These are phyloP conservation scores for Gomphus bonarii DNA, from an alignment of 1,284 basidiomycete species.

Conservation along the genomic window DNA sequence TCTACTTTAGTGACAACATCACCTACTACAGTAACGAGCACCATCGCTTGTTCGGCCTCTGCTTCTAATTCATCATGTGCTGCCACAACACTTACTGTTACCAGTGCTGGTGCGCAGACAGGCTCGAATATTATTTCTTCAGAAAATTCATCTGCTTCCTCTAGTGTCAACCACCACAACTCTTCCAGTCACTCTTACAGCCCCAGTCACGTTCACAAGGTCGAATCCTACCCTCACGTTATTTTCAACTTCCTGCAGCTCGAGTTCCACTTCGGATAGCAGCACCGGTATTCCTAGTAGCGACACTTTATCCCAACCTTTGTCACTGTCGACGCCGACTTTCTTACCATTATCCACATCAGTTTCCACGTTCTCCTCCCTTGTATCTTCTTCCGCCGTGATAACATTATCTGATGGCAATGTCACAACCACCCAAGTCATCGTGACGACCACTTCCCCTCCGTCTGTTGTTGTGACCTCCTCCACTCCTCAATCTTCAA, in stretches of 20 bases:
- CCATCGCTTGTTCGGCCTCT: not conserved
- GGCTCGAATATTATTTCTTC: not conserved
- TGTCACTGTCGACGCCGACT: not conserved
- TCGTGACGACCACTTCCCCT: not conserved
- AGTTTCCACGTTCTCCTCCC: not conserved
- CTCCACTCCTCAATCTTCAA: not conserved
- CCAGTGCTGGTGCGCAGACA: not conserved
- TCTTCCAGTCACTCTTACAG: not conserved
- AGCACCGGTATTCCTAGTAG: not conserved
- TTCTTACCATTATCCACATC: not conserved
- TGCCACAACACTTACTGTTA: not conserved
- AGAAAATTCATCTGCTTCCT: not conserved
- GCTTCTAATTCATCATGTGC: not conserved
- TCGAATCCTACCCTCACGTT: constrained; percentile 3
- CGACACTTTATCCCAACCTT: not conserved
- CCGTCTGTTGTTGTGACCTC: not conserved
- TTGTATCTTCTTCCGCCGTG: not conserved
- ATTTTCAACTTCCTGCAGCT: constrained; percentile 7
- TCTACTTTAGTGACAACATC: not conserved
- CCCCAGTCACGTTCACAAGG: not conserved
- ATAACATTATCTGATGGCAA: constrained; percentile 2
- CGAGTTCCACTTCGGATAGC: not conserved
- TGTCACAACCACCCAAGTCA: not conserved
- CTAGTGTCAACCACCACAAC: not conserved
- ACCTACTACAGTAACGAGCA: not conserved